Evolutionary conservation across 768 basidiomycete species (phyloP).

Genomic region (Boletus rubescentipes): DNA sequence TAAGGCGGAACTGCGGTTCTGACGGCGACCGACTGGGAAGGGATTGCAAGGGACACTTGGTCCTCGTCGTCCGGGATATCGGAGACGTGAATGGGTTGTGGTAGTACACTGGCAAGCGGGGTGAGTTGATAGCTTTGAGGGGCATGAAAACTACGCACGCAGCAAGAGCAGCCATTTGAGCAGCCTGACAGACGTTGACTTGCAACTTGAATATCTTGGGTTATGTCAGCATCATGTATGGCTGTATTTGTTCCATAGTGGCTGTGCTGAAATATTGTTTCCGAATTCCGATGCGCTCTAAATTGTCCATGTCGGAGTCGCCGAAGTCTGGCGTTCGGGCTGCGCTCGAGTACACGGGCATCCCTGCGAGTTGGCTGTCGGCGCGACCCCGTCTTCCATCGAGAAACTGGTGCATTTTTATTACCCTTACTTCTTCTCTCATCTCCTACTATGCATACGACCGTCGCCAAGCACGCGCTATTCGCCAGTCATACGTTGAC

Average conservation of each 20-base stretch:
- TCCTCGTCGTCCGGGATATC: slow-evolving; percentile 62
- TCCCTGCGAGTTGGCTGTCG: slow-evolving; percentile 75
- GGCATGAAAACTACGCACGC: slow-evolving; percentile 51
- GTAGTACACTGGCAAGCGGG: slow-evolving; percentile 53
- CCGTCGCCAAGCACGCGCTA: slow-evolving; percentile 72
- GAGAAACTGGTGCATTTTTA: slow-evolving; percentile 93
- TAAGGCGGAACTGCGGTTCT: slow-evolving; percentile 73
- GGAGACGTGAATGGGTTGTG: slow-evolving; percentile 59
- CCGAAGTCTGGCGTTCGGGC: slow-evolving; percentile 54
- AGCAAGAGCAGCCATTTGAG: slow-evolving; percentile 65
- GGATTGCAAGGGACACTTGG: slow-evolving; percentile 33
- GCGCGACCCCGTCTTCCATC: slow-evolving; percentile 87
- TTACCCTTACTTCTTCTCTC: slow-evolving; percentile 68
- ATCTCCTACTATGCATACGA: slow-evolving; percentile 83
- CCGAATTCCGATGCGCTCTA: slow-evolving; percentile 21
- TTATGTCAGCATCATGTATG: slow-evolving; percentile 25
- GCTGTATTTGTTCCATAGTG: slow-evolving; percentile 21
- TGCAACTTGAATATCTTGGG: background rate
- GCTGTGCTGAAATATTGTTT: slow-evolving; percentile 20
- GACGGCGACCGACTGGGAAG: slow-evolving; percentile 44
- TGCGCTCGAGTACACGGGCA: slow-evolving; percentile 67
- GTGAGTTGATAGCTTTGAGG: slow-evolving; percentile 1
- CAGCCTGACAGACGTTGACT: slow-evolving; percentile 18
- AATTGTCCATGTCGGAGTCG: slow-evolving; percentile 5
- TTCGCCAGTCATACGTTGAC: slow-evolving; percentile 76